phyloP scores from a whole-genome alignment of 2,329 filamentous ascomycete species.

The Escovopsis sp. region DNA sequence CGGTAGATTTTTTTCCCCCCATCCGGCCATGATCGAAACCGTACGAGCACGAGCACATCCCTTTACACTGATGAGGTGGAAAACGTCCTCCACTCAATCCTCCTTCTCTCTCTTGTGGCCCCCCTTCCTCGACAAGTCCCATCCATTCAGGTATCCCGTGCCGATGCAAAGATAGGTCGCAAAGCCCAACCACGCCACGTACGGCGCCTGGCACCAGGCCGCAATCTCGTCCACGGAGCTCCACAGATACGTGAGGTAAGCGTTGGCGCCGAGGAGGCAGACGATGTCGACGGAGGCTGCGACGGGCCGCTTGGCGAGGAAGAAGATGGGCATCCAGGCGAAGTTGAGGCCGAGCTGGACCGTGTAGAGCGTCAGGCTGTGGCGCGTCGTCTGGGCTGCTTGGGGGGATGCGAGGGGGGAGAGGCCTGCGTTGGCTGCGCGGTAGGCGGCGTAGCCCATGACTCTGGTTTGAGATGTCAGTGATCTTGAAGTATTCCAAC shows the following conservation, averaged over 20 bases:
- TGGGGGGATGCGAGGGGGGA: constrained; percentile 38
- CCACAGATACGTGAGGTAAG: constrained; percentile 65
- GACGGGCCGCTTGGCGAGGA: constrained; percentile 57
- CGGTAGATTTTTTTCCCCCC: too few relatives aligned
- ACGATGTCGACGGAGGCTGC: constrained; percentile 64
- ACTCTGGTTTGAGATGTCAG: constrained; percentile 21
- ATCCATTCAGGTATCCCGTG: constrained; percentile 53
- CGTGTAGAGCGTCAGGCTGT: constrained; percentile 68
- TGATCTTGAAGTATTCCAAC: background rate
- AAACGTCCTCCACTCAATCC: too few relatives aligned
- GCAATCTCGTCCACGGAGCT: constrained; percentile 56
- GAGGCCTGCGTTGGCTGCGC: constrained; percentile 51
- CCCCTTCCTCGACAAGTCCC: constrained; percentile 36
- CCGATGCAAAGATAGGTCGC: constrained; percentile 71
- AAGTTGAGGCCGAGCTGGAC: constrained; percentile 77
- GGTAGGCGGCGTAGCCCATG: constrained; percentile 84
- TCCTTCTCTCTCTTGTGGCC: background rate
- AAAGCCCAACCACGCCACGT: constrained; percentile 74
- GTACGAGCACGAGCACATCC: too few relatives aligned
- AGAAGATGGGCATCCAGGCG: constrained; percentile 88
- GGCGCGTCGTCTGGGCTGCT: constrained; percentile 44
- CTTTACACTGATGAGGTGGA: too few relatives aligned
- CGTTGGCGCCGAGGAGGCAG: constrained; percentile 55
- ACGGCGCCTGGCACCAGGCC: constrained; percentile 64
- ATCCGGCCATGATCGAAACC: too few relatives aligned